Conservation (phyloP, 148 eudicot genomes). For the Linanthus parryae region DNA sequence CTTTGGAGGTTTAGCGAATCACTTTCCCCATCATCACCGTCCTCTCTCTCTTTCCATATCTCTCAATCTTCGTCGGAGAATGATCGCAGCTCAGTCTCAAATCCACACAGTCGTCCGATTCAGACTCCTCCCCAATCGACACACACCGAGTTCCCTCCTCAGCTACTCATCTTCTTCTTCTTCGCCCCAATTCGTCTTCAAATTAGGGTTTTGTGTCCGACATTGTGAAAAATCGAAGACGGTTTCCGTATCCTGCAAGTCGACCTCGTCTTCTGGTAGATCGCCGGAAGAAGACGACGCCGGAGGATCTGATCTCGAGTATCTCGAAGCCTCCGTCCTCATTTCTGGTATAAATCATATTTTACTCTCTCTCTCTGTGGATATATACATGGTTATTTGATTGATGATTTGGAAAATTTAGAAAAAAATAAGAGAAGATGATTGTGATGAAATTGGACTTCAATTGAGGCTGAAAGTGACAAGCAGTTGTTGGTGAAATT, state of each 20-base stretch:
- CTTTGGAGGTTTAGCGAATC: too few relatives aligned
- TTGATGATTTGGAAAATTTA: background rate
- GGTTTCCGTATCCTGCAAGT: slow-evolving; percentile 21
- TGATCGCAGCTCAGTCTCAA: slow-evolving; percentile 16
- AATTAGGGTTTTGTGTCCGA: background rate
- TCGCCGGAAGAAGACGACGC: slow-evolving; percentile 5
- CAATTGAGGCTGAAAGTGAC: background rate
- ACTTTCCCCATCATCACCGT: too few relatives aligned
- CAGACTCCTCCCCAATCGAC: slow-evolving; percentile 8
- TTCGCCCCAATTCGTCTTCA: slow-evolving; percentile 4
- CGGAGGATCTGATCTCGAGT: slow-evolving; percentile 34
- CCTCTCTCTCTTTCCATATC: too few relatives aligned
- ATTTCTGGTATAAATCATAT: slow-evolving; percentile 35
- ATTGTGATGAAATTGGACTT: too few relatives aligned
- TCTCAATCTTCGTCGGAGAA: slow-evolving; percentile 6
- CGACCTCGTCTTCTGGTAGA: slow-evolving; percentile 28
- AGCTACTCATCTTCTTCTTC: background rate
- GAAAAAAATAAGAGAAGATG: background rate
- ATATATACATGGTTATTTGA: background rate
- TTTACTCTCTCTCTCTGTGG: background rate
- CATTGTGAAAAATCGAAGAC: slow-evolving; percentile 5
- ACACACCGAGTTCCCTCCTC: slow-evolving; percentile 7
- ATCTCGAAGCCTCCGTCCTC: slow-evolving; percentile 50
- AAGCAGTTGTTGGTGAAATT: background rate
- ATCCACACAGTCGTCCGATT: slow-evolving; percentile 1